phyloP scores from a whole-genome alignment of 768 basidiomycete species.

The Dendrothele bispora region DNA sequence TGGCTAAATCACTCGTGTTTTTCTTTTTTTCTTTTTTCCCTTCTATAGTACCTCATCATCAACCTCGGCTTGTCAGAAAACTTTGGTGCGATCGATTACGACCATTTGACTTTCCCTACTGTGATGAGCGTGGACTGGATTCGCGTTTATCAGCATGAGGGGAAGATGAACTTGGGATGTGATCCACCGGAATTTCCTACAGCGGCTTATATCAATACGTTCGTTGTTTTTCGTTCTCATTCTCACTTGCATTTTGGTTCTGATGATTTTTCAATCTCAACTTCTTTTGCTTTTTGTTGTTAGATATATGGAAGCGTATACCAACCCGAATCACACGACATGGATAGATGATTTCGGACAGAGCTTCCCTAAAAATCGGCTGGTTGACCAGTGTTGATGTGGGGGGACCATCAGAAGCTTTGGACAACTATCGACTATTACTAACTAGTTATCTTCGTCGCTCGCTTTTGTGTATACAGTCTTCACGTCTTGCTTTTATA shows the following conservation, averaged over 20 bases:
- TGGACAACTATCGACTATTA: too few species aligned
- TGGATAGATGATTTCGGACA: constrained; percentile 45
- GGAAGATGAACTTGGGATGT: constrained; percentile 71
- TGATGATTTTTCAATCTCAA: background rate
- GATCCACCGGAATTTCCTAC: constrained; percentile 69
- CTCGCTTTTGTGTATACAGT: too few species aligned
- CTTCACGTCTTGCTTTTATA: too few species aligned
- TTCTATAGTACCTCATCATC: constrained; percentile 73
- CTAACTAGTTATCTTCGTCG: too few species aligned
- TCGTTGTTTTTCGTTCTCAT: constrained; percentile 17
- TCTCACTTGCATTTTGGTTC: background rate
- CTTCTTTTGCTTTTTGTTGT: background rate
- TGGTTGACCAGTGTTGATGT: constrained; percentile 43
- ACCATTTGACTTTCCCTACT: constrained; percentile 67
- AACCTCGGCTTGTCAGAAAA: constrained; percentile 83
- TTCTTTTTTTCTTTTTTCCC: constrained; percentile 19
- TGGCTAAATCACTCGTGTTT: background rate
- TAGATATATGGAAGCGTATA: constrained; percentile 56
- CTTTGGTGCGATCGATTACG: constrained; percentile 73
- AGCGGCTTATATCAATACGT: constrained; percentile 67
- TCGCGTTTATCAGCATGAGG: constrained; percentile 70
- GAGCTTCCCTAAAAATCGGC: constrained; percentile 49
- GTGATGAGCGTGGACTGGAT: constrained; percentile 48
- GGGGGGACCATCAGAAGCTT: too few species aligned
- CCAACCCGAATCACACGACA: constrained; percentile 48